A percentile compares a stretch with the other conserved stretches of the same genome.
phyloP scores from a whole-genome alignment of 1,139 yeast species.

The Debaryomyces psychrophilus region DNA sequence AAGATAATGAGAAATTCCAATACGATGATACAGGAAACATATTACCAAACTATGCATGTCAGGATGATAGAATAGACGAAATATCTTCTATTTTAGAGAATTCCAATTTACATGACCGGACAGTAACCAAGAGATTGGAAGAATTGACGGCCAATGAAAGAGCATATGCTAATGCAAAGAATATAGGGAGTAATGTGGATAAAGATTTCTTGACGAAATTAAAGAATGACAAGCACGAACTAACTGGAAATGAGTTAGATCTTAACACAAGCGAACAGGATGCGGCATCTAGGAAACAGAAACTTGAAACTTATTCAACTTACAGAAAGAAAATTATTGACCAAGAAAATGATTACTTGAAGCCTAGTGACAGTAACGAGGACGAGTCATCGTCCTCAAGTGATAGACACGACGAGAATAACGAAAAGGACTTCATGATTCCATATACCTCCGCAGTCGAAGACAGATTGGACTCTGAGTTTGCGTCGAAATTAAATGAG shows the following conservation, averaged over 20 bases:
- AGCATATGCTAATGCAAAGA: slow-evolving; percentile 62
- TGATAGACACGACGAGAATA: slow-evolving; percentile 10
- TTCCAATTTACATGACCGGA: slow-evolving; percentile 42
- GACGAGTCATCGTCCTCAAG: slow-evolving; percentile 1
- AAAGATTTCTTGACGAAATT: slow-evolving; percentile 44
- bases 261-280: slow-evolving; percentile 49
- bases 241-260: slow-evolving; percentile 51
- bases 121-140: slow-evolving; percentile 53
- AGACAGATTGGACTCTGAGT: slow-evolving; percentile 65
- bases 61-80: slow-evolving; percentile 48
- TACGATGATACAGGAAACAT: slow-evolving; percentile 65
- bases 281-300: slow-evolving; percentile 46
- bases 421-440: slow-evolving; percentile 40
- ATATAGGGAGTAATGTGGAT: slow-evolving; percentile 53
- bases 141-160: slow-evolving; percentile 62
- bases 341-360: slow-evolving; percentile 45
- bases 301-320: slow-evolving; percentile 48
- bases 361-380: slow-evolving; percentile 6
- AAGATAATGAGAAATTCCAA: slow-evolving; percentile 56
- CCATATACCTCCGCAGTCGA: slow-evolving; percentile 77
- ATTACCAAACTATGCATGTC: slow-evolving; percentile 61
- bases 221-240: slow-evolving; percentile 42
- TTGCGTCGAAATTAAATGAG: slow-evolving; percentile 62
- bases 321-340: slow-evolving; percentile 53
- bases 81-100: slow-evolving; percentile 49